Evolutionary conservation across 495 filamentous ascomycete species (phyloP), one percentile per base, ranked within the genome.

Genomic region (Aspergillus campestris): DNA sequence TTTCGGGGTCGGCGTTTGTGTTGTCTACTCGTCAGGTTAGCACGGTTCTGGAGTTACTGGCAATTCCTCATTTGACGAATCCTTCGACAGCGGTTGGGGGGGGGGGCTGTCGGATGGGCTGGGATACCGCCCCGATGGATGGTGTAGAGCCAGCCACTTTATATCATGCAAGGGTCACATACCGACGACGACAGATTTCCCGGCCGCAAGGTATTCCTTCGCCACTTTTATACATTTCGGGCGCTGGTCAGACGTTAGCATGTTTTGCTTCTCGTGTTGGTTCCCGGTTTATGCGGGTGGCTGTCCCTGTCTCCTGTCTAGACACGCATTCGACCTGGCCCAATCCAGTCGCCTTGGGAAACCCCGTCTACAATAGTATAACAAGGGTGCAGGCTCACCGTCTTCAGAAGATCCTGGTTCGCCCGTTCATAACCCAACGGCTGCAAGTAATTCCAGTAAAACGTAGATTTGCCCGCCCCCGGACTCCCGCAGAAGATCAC

Each of bases 381-480:
- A 18, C 24, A 9, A 40, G 40, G 30, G 32, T 29, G 45, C 9
- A 31, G 29, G 61, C 75, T 27, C 67, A 86, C 82, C 18, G 82
- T 81, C 62, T 94, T 95, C n/a, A 95, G 66, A 3, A 69, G 75
- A 66, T 97, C 94, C 65, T 96, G 90, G 51, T 96, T 98, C 11
- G 95, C 75, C 27, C 91, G 77, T 61, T 81, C 81, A 60, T 92
- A 96, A 28, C 82, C 82, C 3, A 92, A 66, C 15, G 88, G 85
- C 60, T 90, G 70, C 12, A 97, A 60, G 48, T 87, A 66, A 27
- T 75, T 81, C 80, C 83, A 85, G 66, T 83, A 95, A 51, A 94
- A 96, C 0, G 87, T 89, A 15, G 85, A 91, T 59, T 97, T 97
- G 24, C 94, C 92, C 1, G 87, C 80, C 1, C 86, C 89, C 0